Base-by-base conservation (phyloP, 441 rosid species). In the Adansonia gregorii region DNA sequence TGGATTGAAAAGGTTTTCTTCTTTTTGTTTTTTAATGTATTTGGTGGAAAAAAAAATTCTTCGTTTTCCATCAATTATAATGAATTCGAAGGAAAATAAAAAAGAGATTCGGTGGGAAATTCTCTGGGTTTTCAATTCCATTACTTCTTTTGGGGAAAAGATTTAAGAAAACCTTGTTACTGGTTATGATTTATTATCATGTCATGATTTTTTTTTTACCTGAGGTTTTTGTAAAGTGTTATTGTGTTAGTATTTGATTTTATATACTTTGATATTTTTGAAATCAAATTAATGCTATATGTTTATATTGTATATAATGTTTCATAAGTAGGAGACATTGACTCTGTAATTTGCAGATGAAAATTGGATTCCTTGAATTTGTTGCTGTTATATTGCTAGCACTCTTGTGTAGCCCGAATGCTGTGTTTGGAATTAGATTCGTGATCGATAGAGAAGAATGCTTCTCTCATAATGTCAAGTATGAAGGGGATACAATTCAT, bases 401-500 rank as follows among this genome's bases (percentile, higher is more conserved):
- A 5, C 15, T 90, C 58, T 11, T 86, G 10, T 85, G 31, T 20
- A 78, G 71, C 68, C 82, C 78, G 1, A 78, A 73, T 73, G 80
- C 75, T 0, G 90, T 79, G 60, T 74, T 67, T 8, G 97, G 89
- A 51, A 88, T 90, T 76, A 87, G 94, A 85, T 89, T 92, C 8
- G 89, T 89, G 78, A 85, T 92, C 10, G 92, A 92, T 48, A 86
- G 89, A 76, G 97, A 90, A 80, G 97, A 92, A 72, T 92, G 97
- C 66, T 85, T 90, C 85, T 86, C 93, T 71, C 86, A 89, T 75
- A 84, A 92, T 82, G 91, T 90, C 72, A 82, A 92, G 73, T 90
- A 88, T 69, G 92, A 86, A 63, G 92, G 93, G 41, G 94, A 89
- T 70, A 86, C 88, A 0, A 85, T 90, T 78, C 93, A 90, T 76